Percentiles rank a stretch among this genome's conserved stretches.
Evolutionary conservation across 164 flowering plant species (phyloP).

Genomic region (Pachysandra terminalis): DNA sequence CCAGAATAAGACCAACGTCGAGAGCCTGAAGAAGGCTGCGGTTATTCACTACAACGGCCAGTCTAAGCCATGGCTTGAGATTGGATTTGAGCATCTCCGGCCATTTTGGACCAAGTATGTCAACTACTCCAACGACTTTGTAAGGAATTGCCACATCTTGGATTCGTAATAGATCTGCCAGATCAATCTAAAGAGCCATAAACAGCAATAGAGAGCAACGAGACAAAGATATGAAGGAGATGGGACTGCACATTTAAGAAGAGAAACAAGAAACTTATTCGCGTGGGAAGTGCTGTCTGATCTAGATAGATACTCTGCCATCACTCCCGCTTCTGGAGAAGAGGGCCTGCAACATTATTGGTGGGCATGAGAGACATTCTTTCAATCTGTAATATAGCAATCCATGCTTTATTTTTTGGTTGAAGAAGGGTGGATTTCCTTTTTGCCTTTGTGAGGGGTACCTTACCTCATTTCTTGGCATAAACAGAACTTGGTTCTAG

Average conservation of each 20-base stretch:
- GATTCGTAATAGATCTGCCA: conserved; percentile 38
- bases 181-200: conserved; percentile 7
- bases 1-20: conserved; percentile 75
- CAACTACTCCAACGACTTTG: conserved; percentile 86
- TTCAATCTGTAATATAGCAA: conserved; percentile 41
- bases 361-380: conserved; percentile 22
- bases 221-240: conserved; percentile 6
- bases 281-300: background rate
- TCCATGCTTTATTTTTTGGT: conserved; percentile 25
- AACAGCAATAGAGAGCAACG: conserved; percentile 7
- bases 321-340: conserved; percentile 5
- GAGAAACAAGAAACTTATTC: conserved; percentile 13
- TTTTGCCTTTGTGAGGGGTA: conserved; percentile 2
- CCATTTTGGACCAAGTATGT: conserved; percentile 97
- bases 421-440: conserved; percentile 14
- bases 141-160: conserved; percentile 88
- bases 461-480: conserved; percentile 21
- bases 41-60: conserved; percentile 99
- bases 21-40: conserved; percentile 72
- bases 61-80: conserved; percentile 92
- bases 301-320: conserved; percentile 2
- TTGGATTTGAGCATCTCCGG: conserved; percentile 89
- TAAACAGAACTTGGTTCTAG: background rate
- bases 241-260: conserved; percentile 15
- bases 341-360: conserved; percentile 12